phyloP scores from a whole-genome alignment of 2,329 filamentous ascomycete species.

The Fusarium camptoceras region DNA sequence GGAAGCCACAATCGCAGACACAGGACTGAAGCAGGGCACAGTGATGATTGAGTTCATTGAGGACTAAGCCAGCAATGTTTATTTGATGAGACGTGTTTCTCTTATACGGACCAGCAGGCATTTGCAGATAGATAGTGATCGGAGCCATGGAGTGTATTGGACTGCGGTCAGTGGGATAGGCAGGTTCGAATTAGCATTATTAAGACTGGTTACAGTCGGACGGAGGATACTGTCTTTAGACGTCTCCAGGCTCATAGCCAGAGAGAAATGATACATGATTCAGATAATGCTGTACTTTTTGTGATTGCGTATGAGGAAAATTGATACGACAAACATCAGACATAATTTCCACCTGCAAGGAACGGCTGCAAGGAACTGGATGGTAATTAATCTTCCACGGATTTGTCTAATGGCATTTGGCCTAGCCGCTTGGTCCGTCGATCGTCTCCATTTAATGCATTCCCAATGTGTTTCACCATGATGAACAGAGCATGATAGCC shows the following conservation, averaged over 20 bases:
- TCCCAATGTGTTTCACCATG: slow-evolving; percentile 19
- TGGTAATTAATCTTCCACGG: slow-evolving; percentile 9
- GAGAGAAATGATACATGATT: slow-evolving; percentile 19
- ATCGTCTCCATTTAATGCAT: slow-evolving; percentile 11
- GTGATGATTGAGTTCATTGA: slow-evolving; percentile 94
- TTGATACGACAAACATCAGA: slow-evolving; percentile 1
- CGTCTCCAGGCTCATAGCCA: slow-evolving; percentile 13
- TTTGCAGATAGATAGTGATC: slow-evolving; percentile 39
- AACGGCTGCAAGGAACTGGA: background rate
- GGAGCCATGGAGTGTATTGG: slow-evolving; percentile 38
- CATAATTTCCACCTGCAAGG: slow-evolving; percentile 6
- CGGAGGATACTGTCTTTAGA: slow-evolving; percentile 37
- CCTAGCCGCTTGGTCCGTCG: slow-evolving; percentile 13
- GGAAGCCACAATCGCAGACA: slow-evolving; percentile 80
- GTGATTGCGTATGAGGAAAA: background rate
- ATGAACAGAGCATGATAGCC: background rate
- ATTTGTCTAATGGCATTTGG: background rate
- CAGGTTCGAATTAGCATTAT: slow-evolving; percentile 24
- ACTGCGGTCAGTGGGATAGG: slow-evolving; percentile 21
- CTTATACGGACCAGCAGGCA: slow-evolving; percentile 34
- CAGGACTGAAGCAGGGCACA: slow-evolving; percentile 89
- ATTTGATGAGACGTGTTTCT: slow-evolving; percentile 18
- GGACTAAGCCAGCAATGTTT: slow-evolving; percentile 50
- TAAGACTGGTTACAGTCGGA: slow-evolving; percentile 13
- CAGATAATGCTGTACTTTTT: background rate